phyloP scores from a whole-genome alignment of 306 rosid genomes.

The Vachellia pachyceras region DNA sequence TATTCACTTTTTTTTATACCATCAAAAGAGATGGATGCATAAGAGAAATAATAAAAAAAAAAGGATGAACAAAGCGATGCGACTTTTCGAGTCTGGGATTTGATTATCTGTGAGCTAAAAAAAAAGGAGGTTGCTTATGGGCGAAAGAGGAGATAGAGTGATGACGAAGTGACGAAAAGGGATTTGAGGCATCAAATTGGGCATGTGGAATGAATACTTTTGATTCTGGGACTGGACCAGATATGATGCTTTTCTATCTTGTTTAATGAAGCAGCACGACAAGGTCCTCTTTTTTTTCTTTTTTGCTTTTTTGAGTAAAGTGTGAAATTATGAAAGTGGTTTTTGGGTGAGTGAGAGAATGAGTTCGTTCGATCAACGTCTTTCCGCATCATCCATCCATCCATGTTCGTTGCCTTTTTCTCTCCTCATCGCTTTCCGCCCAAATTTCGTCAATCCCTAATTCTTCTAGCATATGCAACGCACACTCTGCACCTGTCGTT shows the following conservation, averaged over 20 bases:
- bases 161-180: too few species aligned
- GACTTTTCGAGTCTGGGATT: background rate
- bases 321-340: background rate
- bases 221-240: background rate
- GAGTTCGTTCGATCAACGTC: background rate
- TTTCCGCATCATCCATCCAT: slow-evolving; percentile 48
- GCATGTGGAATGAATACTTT: background rate
- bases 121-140: background rate
- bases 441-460: background rate
- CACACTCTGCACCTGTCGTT: slow-evolving; percentile 28
- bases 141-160: background rate
- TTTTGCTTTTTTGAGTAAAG: background rate
- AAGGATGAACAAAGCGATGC: background rate
- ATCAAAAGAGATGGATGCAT: too few species aligned
- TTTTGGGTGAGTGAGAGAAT: background rate
- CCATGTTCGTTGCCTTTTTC: slow-evolving; percentile 39
- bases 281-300: slow-evolving; percentile 31
- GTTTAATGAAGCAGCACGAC: background rate
- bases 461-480: slow-evolving; percentile 2
- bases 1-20: background rate
- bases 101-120: background rate
- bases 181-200: too few species aligned
- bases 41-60: too few species aligned
- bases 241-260: slow-evolving; percentile 32
- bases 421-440: background rate